These are phyloP conservation scores for Botryotinia narcissicola DNA, from an alignment of 2,329 filamentous ascomycete species.

Conservation along the genomic window DNA sequence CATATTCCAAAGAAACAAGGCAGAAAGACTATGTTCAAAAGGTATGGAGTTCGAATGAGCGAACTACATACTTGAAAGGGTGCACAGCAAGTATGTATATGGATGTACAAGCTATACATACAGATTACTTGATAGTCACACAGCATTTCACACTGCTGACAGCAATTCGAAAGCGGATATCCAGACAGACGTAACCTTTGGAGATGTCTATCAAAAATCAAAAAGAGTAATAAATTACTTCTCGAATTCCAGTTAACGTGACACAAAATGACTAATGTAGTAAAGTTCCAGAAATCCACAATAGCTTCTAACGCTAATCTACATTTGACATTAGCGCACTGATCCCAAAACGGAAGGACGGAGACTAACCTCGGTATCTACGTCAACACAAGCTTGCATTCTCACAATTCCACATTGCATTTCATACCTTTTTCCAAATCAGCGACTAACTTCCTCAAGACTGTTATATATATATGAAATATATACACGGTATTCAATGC, in stretches of 20 bases:
- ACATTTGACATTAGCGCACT: background rate
- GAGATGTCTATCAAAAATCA: too few species aligned
- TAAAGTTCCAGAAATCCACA: constrained; percentile 2
- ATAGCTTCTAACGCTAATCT: constrained; percentile 1
- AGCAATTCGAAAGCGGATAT: background rate
- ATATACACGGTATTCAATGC: constrained; percentile 26
- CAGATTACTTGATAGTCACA: background rate
- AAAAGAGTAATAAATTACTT: background rate
- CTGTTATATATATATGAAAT: background rate
- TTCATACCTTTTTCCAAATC: background rate
- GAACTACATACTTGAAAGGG: background rate
- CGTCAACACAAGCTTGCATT: constrained; percentile 12
- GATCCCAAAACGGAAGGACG: constrained; percentile 7
- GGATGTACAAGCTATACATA: background rate
- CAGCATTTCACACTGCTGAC: background rate
- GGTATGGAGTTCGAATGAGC: background rate
- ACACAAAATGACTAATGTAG: background rate
- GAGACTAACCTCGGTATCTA: constrained; percentile 15
- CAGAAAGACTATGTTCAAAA: background rate
- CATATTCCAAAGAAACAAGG: background rate
- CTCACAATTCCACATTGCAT: background rate
- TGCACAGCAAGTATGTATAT: background rate
- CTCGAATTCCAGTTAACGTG: background rate
- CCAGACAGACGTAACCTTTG: background rate
- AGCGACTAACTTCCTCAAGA: background rate